Base-by-base conservation (phyloP, 164 flowering plant genomes). In the Aristolochia californica region DNA sequence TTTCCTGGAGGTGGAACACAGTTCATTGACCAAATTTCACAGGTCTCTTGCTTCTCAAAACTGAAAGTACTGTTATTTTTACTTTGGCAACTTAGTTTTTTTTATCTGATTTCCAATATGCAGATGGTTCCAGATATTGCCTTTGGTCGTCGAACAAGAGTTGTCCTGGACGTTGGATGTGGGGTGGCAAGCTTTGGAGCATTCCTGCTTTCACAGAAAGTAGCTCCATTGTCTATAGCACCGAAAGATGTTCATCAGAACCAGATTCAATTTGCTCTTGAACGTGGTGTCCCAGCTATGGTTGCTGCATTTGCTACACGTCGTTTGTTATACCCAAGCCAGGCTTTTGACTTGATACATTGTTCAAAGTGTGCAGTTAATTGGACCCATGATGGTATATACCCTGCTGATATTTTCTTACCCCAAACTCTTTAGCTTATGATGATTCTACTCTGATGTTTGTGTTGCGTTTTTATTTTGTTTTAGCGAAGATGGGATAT, bases 1-100 rank as follows among this genome's bases (percentile, higher is more conserved):
- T 94, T 94, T 80, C 96, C 97, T 11, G 99, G 99, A 66, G 99
- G 99, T 43, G 99, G 99, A 17, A 90, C 99, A 13, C 97, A 89
- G 72, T 94, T 89, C 65, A 62, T 94, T 75, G 75, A 86, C 79
- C 96, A 91, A 75, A 86, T 91, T 47, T 74, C 87, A n/a, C 55
- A 83, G 96, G 98, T 91, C 53, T 23, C 57, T 57, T 44, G 9
- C 13, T 28, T 48, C 15, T 43, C 24, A 16, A 40, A 49, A 28
- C 24, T 48, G 23, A 26, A 18, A 20, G 27, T 18, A 13, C 9
- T 21, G 20, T 48, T 13, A 20, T 22, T 25, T 18, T 48, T 20
- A 27, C 7, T n/a, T 43, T 51, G 40, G 53, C 18, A 17, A 30
- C 24, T 38, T 24, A 53, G 7, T 59, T 48, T 30, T n/a, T 59